Conservation (phyloP, 306 rosid genomes). For the Sicyos baderoa region DNA sequence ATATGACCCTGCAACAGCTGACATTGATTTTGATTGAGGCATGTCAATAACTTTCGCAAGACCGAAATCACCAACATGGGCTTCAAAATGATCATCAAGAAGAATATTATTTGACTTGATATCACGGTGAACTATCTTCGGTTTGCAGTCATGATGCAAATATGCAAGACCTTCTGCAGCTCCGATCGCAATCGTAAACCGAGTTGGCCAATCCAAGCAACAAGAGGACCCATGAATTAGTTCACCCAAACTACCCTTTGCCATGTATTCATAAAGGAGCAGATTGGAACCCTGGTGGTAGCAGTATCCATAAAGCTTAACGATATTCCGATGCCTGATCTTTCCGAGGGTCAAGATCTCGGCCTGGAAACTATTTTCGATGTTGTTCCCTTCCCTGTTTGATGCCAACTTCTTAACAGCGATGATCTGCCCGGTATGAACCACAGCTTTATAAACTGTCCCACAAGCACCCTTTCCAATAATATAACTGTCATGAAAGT, state of each 20-base stretch:
- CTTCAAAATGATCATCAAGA: constrained; percentile 75
- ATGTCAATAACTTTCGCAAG: constrained; percentile 94
- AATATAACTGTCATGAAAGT: constrained; percentile 65
- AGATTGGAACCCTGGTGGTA: constrained; percentile 86
- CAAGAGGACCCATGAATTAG: constrained; percentile 54
- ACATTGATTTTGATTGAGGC: constrained; percentile 95
- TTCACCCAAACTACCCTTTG: constrained; percentile 91
- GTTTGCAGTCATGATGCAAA: constrained; percentile 96
- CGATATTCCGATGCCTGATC: constrained; percentile 88
- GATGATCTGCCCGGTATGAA: constrained; percentile 59
- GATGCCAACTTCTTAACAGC: constrained; percentile 89
- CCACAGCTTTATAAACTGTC: constrained; percentile 73
- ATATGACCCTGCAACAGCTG: constrained; percentile 97
- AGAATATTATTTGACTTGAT: constrained; percentile 89
- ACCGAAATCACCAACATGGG: constrained; percentile 98
- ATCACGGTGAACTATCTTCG: constrained; percentile 87
- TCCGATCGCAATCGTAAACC: constrained; percentile 83
- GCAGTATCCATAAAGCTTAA: constrained; percentile 77
- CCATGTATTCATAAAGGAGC: constrained; percentile 89
- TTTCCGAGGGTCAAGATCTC: constrained; percentile 86
- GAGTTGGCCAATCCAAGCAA: constrained; percentile 72
- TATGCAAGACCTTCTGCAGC: constrained; percentile 98
- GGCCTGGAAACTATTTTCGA: constrained; percentile 78
- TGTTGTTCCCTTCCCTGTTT: constrained; percentile 72
- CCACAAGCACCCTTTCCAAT: constrained; percentile 94